A percentile compares a stretch with the other conserved stretches of the same genome.
Evolutionary conservation across 371 early-diverging fungal genomes (phyloP).

Genomic region (Rhizopus sp.): DNA sequence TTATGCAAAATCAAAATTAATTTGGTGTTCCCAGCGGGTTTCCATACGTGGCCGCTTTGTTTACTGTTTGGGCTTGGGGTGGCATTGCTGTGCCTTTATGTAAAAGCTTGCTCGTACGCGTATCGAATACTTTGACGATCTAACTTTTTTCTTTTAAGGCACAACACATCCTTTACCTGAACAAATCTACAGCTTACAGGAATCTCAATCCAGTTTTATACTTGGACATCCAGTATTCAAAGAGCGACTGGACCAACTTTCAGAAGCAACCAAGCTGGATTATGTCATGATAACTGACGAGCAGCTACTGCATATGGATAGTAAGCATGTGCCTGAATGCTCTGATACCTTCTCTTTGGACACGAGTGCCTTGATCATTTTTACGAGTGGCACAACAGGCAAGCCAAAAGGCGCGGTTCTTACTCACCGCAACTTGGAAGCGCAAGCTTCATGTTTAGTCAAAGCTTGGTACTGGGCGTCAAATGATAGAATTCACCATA

Average conservation of each 20-base stretch:
- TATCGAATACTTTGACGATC: background rate
- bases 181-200: constrained; percentile 62
- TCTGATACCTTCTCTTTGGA: constrained; percentile 10
- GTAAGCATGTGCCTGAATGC: background rate
- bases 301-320: background rate
- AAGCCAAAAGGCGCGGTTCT: constrained; percentile 83
- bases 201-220: constrained; percentile 55
- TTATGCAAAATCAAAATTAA: constrained; percentile 3
- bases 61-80: constrained; percentile 79
- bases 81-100: constrained; percentile 80
- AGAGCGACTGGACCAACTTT: constrained; percentile 27
- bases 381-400: constrained; percentile 81
- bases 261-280: constrained; percentile 11
- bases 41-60: constrained; percentile 72
- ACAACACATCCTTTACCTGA: constrained; percentile 69
- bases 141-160: constrained; percentile 25
- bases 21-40: constrained; percentile 43
- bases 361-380: constrained; percentile 73
- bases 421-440: constrained; percentile 66
- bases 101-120: constrained; percentile 15
- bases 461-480: constrained; percentile 76
- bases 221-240: constrained; percentile 44
- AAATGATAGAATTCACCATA: constrained; percentile 73
- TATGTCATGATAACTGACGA: background rate
- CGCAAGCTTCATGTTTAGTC: constrained; percentile 65